These are phyloP conservation scores for Aspergillus sp. DNA, from an alignment of 2,329 filamentous ascomycete genomes.

Conservation along the genomic window DNA sequence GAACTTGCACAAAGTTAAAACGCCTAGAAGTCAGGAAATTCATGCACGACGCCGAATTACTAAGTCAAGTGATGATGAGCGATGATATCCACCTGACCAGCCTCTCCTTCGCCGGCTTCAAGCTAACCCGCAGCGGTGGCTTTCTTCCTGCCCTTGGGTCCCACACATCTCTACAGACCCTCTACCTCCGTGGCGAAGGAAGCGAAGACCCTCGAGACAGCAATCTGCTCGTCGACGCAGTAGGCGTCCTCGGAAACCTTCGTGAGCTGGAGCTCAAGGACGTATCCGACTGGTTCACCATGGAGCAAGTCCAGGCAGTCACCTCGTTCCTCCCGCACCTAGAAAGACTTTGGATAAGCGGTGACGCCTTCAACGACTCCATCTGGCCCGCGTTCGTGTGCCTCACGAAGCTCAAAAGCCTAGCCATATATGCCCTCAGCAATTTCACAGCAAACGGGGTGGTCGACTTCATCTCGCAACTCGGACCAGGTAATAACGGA, in stretches of 20 bases:
- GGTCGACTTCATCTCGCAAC: constrained; percentile 29
- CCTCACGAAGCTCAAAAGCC: constrained; percentile 27
- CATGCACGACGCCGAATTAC: constrained; percentile 47
- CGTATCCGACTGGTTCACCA: constrained; percentile 34
- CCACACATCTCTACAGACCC: constrained; percentile 27
- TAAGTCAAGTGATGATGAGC: constrained; percentile 28
- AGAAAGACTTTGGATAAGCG: constrained; percentile 34
- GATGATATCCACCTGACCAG: constrained; percentile 25
- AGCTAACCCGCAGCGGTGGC: constrained; percentile 19
- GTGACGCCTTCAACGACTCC: constrained; percentile 28
- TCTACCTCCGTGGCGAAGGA: constrained; percentile 32
- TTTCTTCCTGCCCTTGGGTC: constrained; percentile 30
- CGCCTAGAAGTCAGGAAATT: constrained; percentile 54
- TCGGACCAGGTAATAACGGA: constrained; percentile 30
- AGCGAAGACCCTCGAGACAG: constrained; percentile 26
- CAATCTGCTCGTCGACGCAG: constrained; percentile 28
- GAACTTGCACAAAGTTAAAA: constrained; percentile 52
- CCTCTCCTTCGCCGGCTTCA: constrained; percentile 31
- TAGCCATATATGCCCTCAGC: constrained; percentile 33
- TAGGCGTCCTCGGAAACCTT: constrained; percentile 29
- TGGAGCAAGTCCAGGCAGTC: constrained; percentile 29
- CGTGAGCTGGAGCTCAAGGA: constrained; percentile 34
- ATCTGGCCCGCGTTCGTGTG: constrained; percentile 26
- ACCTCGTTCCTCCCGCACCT: constrained; percentile 29
- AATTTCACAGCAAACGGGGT: constrained; percentile 33